Percentiles rank a stretch among this genome's conserved stretches.
Evolutionary conservation across 1,284 basidiomycete species (phyloP).

Genomic region (Chiua sp.): DNA sequence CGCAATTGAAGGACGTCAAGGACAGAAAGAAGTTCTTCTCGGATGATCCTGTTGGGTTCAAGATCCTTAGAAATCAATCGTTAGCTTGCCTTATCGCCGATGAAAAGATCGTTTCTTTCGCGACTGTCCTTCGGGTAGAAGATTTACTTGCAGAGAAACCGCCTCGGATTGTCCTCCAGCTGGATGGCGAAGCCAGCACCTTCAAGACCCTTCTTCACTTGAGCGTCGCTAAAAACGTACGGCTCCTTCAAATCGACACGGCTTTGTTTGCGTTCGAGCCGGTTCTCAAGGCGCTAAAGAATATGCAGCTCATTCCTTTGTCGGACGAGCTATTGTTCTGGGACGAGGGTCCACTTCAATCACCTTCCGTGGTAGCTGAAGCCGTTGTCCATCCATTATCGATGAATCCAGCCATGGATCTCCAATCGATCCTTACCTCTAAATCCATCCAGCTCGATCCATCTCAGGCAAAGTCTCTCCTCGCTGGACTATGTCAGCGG

Average conservation of each 20-base stretch:
- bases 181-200: slow-evolving; percentile 50
- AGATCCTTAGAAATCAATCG: slow-evolving; percentile 57
- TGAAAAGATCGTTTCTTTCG: slow-evolving; percentile 54
- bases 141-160: slow-evolving; percentile 50
- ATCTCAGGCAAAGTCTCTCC: slow-evolving; percentile 52
- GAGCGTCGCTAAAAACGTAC: slow-evolving; percentile 41
- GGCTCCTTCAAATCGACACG: slow-evolving; percentile 63
- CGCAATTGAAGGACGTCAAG: slow-evolving; percentile 30
- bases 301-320: slow-evolving; percentile 49
- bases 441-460: slow-evolving; percentile 2
- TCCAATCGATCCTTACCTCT: slow-evolving; percentile 1
- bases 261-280: slow-evolving; percentile 69
- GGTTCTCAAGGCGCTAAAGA: slow-evolving; percentile 57
- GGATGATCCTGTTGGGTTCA: slow-evolving; percentile 42
- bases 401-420: slow-evolving; percentile 42
- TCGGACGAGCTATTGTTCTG: slow-evolving; percentile 58
- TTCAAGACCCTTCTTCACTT: slow-evolving; percentile 47
- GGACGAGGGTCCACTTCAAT: slow-evolving; percentile 37
- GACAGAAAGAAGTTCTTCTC: slow-evolving; percentile 44
- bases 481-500: slow-evolving; percentile 55
- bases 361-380: slow-evolving; percentile 9
- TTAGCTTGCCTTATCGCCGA: slow-evolving; percentile 57
- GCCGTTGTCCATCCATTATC: slow-evolving; percentile 41
- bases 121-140: slow-evolving; percentile 58
- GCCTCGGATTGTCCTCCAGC: slow-evolving; percentile 56